Base-by-base conservation (phyloP, 2,329 filamentous ascomycete species). In the Phyllosticta capitalensis region DNA sequence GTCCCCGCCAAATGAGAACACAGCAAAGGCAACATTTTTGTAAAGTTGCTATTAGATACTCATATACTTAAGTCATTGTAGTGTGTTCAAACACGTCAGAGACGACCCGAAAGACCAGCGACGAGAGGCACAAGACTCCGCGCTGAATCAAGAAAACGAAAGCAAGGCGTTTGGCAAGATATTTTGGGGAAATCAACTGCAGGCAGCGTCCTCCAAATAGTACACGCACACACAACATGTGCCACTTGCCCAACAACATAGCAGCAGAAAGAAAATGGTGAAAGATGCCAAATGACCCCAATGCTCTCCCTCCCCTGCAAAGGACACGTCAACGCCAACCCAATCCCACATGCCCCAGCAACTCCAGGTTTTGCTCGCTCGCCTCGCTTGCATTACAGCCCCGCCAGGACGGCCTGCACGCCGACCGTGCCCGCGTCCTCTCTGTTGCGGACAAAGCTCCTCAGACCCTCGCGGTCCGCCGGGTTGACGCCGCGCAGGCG, bases 371-470 rank as follows among this genome's bases (percentile, higher is more conserved):
- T 19, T 1, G n/a, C 17, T 45, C 14, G n/a, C 17, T 45, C 14
- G 28, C 26, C 24, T 26, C 7, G 24, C 24, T 26, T 26, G 49
- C 51, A n/a, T 70, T 68, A 84, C 64, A 92, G 71, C 55, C 83
- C 80, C 66, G 85, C 86, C 68, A 96, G 76, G 55, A 94, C 88
- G 69, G 87, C 85, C 76, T 95, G 91, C 66, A 96, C 88, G 0
- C 89, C 91, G 21, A 87, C 82, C 64, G 83, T 91, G 62, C 84
- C 83, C 26, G 86, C 87, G 75, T 97, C 92, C 70, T 96, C 92
- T 62, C 92, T 81, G 74, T 84, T 86, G 71, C 89, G 80, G 61
- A 97, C 86, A 80, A 92, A 96, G 1, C 87, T 85, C 75, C 89
- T 87, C 71, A 96, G 86, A 65, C 79, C 78, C n/a, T 68, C 68